phyloP scores from a whole-genome alignment of 257 asterid genomes.

The Nicotiana otophora region DNA sequence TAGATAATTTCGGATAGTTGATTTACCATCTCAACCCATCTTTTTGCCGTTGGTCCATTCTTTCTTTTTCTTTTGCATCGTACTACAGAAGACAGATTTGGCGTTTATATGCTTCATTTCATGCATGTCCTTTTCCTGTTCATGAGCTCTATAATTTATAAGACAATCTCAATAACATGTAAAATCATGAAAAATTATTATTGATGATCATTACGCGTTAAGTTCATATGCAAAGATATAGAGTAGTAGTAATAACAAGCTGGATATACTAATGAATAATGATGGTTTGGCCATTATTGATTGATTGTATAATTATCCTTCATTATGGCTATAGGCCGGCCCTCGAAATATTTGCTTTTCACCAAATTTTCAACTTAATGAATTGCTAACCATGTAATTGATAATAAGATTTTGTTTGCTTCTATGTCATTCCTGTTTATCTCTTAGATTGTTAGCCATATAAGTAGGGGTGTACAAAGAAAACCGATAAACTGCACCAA shows the following conservation, averaged over 20 bases:
- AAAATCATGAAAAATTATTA: not conserved
- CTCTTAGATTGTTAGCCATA: too few relatives aligned
- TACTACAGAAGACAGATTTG: not conserved
- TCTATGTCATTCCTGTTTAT: too few relatives aligned
- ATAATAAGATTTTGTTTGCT: not conserved
- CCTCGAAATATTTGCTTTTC: not conserved
- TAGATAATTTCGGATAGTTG: too few relatives aligned
- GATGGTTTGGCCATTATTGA: slow-evolving; percentile 17
- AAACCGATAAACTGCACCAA: too few relatives aligned
- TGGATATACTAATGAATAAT: not conserved
- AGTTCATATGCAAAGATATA: not conserved
- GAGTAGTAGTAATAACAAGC: slow-evolving; percentile 4
- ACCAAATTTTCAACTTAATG: not conserved
- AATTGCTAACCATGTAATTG: not conserved
- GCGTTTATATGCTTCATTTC: not conserved
- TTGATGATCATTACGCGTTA: not conserved
- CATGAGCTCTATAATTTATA: not conserved
- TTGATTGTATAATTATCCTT: slow-evolving; percentile 25
- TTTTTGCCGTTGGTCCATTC: too few relatives aligned
- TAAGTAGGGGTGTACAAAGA: too few relatives aligned
- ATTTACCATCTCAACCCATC: too few relatives aligned
- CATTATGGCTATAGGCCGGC: slow-evolving; percentile 23
- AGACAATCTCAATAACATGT: not conserved
- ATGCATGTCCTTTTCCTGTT: not conserved
- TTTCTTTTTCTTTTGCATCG: not conserved